Base-by-base conservation (phyloP, 441 rosid genomes). In the Mallotus repandus region DNA sequence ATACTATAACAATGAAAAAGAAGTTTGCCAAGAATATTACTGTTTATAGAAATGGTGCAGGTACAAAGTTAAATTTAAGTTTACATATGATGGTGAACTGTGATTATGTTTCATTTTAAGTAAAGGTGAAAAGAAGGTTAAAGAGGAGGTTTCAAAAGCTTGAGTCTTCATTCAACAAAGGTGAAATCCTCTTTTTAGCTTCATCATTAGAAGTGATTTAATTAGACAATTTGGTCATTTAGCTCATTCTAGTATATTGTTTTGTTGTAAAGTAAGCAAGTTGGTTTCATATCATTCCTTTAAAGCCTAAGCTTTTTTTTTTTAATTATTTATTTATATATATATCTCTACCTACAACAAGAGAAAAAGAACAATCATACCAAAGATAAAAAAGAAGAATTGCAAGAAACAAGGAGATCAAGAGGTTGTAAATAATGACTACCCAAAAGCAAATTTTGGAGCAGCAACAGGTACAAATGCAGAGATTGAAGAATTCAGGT, bases 361-460 rank as follows among this genome's bases (percentile, higher is more conserved):
- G 68, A 74, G 80, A 76, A 76, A 86, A 72, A 81, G 74, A 71
- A 81, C 54, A 75, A 81, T 77, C 85, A 84, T 76, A 48, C 29
- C 13, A 53, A 32, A 52, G 46, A 13, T 45, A 53, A 4, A 14
- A 14, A 21, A 18, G 13, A 66, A 68, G 22, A 35, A 18, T 46
- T 16, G 10, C 7, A 49, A 68, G 29, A 69, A 19, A 35, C 18
- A 45, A 10, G 49, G n/a, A 13, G n/a, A 25, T 38, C 74, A 74
- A 29, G 6, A 1, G 18, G 35, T 46, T 15, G 8, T 16, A 49
- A 52, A 32, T 38, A 53, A 89, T 89, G 97, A 77, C 88, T 35
- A 84, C 91, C 61, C 86, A 88, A 72, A 89, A 84, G 74, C 91
- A 86, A 78, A 79, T 79, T 54, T 70, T 79, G 81, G 89, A 88